Evolutionary conservation across 2,329 filamentous ascomycete genomes (phyloP).

Genomic region (Leptographium lundbergii): DNA sequence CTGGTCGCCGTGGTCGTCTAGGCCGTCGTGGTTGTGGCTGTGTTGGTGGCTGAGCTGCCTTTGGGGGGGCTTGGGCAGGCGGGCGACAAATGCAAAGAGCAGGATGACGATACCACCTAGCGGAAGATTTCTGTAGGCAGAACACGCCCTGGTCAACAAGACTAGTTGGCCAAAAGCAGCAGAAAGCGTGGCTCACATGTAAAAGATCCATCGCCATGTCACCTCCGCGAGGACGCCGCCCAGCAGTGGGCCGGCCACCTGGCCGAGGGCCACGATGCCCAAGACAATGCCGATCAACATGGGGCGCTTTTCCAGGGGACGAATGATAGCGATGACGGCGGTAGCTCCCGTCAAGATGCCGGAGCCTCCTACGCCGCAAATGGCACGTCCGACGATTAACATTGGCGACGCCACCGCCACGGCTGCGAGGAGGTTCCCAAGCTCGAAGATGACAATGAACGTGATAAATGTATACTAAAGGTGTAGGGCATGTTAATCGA

Average conservation of each 20-base stretch:
- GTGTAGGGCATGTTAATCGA: neutral
- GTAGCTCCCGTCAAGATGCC: slow-evolving; percentile 38
- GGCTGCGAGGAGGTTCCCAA: slow-evolving; percentile 24
- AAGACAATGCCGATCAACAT: slow-evolving; percentile 41
- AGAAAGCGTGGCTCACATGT: slow-evolving; percentile 22
- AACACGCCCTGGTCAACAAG: slow-evolving; percentile 4
- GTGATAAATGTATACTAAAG: slow-evolving; percentile 25
- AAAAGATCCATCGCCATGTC: slow-evolving; percentile 42
- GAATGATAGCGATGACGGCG: slow-evolving; percentile 32
- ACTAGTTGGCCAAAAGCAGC: neutral
- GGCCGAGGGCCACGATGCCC: slow-evolving; percentile 41
- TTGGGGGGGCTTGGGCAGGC: slow-evolving; percentile 6
- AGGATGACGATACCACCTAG: slow-evolving; percentile 23
- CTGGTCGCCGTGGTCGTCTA: neutral
- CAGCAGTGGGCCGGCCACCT: slow-evolving; percentile 35
- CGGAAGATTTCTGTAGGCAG: slow-evolving; percentile 32
- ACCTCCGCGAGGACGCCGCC: slow-evolving; percentile 37
- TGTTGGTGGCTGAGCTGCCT: neutral
- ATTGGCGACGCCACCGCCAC: slow-evolving; percentile 31
- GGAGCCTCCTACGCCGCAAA: slow-evolving; percentile 38
- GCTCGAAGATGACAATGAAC: slow-evolving; percentile 20
- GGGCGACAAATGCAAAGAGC: slow-evolving; percentile 18
- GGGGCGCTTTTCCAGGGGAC: slow-evolving; percentile 41
- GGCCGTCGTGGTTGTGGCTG: neutral
- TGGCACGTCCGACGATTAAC: slow-evolving; percentile 38